A percentile compares a stretch with the other conserved stretches of the same genome.
These are phyloP conservation scores for fission yeast (Schizosaccharomyces pombe) DNA, from an alignment of 805 yeast genomes.

Conservation along the genomic window DNA sequence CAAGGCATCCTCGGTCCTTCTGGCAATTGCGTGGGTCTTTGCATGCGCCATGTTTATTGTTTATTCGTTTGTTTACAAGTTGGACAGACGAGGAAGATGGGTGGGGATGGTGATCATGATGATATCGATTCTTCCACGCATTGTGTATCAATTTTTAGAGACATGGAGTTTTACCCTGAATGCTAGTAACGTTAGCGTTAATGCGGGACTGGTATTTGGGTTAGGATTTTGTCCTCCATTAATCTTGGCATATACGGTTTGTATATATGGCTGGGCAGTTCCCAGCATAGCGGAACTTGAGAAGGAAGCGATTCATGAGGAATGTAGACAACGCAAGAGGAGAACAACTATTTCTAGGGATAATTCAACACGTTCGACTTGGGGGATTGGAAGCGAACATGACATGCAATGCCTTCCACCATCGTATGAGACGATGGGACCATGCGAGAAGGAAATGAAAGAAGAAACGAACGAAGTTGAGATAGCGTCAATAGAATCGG, in stretches of 20 bases:
- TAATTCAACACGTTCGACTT: too few species aligned
- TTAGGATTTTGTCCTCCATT: neutral
- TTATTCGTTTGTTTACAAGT: neutral
- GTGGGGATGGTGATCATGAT: neutral
- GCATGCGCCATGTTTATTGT: too few species aligned
- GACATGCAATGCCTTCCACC: too few species aligned
- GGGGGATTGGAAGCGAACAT: too few species aligned
- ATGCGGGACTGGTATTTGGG: neutral
- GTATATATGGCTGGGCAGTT: neutral
- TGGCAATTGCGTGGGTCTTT: too few species aligned
- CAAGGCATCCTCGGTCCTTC: neutral
- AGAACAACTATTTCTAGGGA: too few species aligned
- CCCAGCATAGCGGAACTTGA: neutral
- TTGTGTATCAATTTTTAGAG: neutral
- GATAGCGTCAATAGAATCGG: too few species aligned
- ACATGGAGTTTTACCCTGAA: neutral
- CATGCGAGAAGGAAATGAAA: too few species aligned
- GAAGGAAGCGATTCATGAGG: too few species aligned
- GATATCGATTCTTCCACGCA: neutral
- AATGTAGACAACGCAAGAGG: too few species aligned
- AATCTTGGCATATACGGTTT: neutral
- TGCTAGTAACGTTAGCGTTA: neutral
- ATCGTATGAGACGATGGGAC: too few species aligned
- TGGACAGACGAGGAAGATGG: neutral
- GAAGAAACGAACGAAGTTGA: too few species aligned